These are phyloP conservation scores for Gilbertella persicaria DNA, from an alignment of 371 early-diverging fungal genomes.

Conservation along the genomic window DNA sequence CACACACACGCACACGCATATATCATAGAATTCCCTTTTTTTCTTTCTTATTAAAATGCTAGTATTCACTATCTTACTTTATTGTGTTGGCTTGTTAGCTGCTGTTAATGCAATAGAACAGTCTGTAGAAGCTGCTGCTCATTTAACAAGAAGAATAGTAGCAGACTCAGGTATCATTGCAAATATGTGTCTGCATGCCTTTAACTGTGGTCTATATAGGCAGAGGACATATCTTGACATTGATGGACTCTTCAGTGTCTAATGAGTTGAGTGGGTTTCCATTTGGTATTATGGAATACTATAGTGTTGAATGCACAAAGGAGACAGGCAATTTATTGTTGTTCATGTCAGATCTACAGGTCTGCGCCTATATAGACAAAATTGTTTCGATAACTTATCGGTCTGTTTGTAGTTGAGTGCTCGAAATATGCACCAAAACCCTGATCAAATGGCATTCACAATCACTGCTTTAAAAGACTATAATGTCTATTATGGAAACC, in stretches of 20 bases:
- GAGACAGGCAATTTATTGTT: conserved; percentile 48
- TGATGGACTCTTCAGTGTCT: conserved; percentile 47
- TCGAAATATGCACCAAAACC: conserved; percentile 32
- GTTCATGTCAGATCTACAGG: conserved; percentile 55
- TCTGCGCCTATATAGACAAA: conserved; percentile 18
- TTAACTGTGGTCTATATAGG: background rate
- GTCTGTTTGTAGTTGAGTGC: conserved; percentile 34
- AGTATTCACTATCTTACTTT: background rate
- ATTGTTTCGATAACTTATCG: background rate
- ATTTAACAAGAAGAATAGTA: conserved; percentile 25
- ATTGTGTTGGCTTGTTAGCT: too few relatives aligned
- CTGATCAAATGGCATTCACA: conserved; percentile 31
- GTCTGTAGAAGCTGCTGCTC: conserved; percentile 26
- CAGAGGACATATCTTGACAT: conserved; percentile 9
- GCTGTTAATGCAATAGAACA: conserved; percentile 11
- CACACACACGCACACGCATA: background rate
- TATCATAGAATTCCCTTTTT: background rate
- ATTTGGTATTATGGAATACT: conserved; percentile 62
- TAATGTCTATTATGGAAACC: conserved; percentile 27
- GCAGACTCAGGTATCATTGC: conserved; percentile 36
- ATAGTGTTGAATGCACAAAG: conserved; percentile 42
- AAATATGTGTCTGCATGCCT: too few relatives aligned
- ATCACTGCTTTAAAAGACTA: conserved; percentile 37
- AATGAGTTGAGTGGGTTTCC: conserved; percentile 42
- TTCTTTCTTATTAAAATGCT: background rate